Evolutionary conservation across 371 early-diverging fungal genomes (phyloP), one percentile per base, ranked within the genome.

Genomic region (Entomophthora muscae): DNA sequence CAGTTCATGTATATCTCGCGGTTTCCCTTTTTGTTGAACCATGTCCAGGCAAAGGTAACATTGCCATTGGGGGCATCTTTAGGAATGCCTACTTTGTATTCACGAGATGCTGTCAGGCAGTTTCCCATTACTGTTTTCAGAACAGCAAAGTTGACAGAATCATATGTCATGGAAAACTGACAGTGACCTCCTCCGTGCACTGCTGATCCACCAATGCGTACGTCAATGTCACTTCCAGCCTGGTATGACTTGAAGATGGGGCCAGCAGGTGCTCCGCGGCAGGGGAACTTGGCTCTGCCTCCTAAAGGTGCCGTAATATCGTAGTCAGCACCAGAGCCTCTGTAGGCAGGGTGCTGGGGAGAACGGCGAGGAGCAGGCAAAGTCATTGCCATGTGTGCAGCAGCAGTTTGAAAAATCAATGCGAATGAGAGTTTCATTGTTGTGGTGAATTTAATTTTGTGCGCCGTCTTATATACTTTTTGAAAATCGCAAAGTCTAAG

Each of bases 1-100:
- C 85, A 83, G 74, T 78, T 78, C 71, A 75, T 76, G 76, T 85
- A 85, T n/a, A n/a, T n/a, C n/a, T n/a, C n/a, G n/a, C n/a, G n/a
- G n/a, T n/a, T n/a, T n/a, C n/a, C n/a, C n/a, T n/a, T n/a, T n/a
- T n/a, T n/a, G n/a, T n/a, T n/a, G n/a, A n/a, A n/a, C n/a, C n/a
- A n/a, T n/a, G n/a, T 61, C 61, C 61, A 61, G 24, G 24, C 22
- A 10, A 61, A 24, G n/a, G 24, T 24, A 1, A 29, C 61, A 3
- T 32, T 62, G 52, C 62, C 71, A 0, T 72, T 33, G 21, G 82
- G 83, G 29, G 78, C 68, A 17, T 65, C 58, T 5, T 55, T 61
- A 3, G 84, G 82, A 33, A 83, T 66, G 29, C 42, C 17, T 26
- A 61, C 61, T 10, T 29, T 22, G 32, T 61, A 61, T 22, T 28